Evolutionary conservation across 1,284 basidiomycete genomes (phyloP), one percentile per base, ranked within the genome.

Genomic region (Megacollybia platyphylla): DNA sequence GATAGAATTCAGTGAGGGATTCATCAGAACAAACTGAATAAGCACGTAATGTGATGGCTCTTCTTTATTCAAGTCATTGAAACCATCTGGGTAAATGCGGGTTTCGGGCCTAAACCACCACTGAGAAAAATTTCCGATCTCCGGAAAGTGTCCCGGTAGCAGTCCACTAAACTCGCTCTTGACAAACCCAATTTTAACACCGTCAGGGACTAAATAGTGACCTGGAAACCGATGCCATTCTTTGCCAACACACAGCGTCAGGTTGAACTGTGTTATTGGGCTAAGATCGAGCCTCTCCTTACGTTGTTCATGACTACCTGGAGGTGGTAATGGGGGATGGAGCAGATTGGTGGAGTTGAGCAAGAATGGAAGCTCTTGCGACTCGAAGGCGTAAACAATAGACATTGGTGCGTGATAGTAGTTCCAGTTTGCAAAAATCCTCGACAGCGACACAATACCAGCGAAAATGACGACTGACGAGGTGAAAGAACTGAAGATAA

Each of bases 161-260:
- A 92, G 76, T 10, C 92, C 94, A 45, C 81, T 71, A 53, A 97
- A 96, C 44, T 84, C 88, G 59, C 84, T 90, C 66, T 88, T 83
- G 57, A 97, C 67, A 63, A 91, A 97, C 48, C 85, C 73, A 10
- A 94, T 80, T 38, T 79, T 73, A 44, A 97, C 67, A 11, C 78
- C 84, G 43, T 84, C 74, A 1, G 94, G 92, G 13, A 97, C 72
- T 39, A 94, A 73, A 62, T 87, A 97, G 57, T 87, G 84, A 1
- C 87, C 77, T 0, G 93, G 90, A 69, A 93, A 99, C 10, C 94
- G 75, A 57, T 97, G 71, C 96, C 96, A 98, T 61, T 98, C 94
- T 56, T 93, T 89, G 28, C 84, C 91, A 44, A 87, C 73, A 63
- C 96, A 99, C 1, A 98, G 58, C n/a, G 70, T 78, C 44, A 94